A percentile compares a stretch with the other conserved stretches of the same genome.
phyloP scores from a whole-genome alignment of 2,329 filamentous ascomycete genomes.

The Aspergillus sp. region DNA sequence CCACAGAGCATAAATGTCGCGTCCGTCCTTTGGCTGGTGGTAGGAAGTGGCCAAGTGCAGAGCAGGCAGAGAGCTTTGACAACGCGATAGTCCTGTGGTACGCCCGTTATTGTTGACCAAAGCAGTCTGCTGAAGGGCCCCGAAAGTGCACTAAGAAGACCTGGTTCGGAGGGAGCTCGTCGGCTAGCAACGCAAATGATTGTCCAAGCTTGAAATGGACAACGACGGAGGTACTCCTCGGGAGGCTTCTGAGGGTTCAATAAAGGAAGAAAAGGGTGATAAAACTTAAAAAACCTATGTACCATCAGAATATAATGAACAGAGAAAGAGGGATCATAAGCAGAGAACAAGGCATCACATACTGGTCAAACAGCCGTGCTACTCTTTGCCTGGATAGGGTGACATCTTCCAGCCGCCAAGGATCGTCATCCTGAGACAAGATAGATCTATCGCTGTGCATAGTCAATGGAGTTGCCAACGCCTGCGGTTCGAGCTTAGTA shows the following conservation, averaged over 20 bases:
- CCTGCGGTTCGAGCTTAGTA: conserved; percentile 38
- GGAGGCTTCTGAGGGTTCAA: conserved; percentile 59
- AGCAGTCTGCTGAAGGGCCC: conserved; percentile 60
- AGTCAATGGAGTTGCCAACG: conserved; percentile 39
- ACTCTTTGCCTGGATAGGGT: conserved; percentile 43
- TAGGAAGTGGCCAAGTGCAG: conserved; percentile 67
- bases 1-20: conserved; percentile 67
- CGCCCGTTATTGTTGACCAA: conserved; percentile 62
- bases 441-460: conserved; percentile 40
- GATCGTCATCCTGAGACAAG: conserved; percentile 43
- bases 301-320: not conserved
- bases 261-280: conserved; percentile 67
- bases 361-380: conserved; percentile 50
- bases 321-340: not conserved
- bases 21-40: conserved; percentile 64
- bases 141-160: conserved; percentile 55
- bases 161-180: conserved; percentile 58
- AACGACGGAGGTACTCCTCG: conserved; percentile 61
- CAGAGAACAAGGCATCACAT: conserved; percentile 8
- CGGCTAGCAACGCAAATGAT: conserved; percentile 65
- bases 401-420: conserved; percentile 56
- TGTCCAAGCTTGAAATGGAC: conserved; percentile 67
- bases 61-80: conserved; percentile 66
- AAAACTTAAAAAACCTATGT: conserved; percentile 62
- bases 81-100: conserved; percentile 65